Base-by-base conservation (phyloP, 1,139 yeast species). In the Zhuliangozyma parablackwelliae region DNA sequence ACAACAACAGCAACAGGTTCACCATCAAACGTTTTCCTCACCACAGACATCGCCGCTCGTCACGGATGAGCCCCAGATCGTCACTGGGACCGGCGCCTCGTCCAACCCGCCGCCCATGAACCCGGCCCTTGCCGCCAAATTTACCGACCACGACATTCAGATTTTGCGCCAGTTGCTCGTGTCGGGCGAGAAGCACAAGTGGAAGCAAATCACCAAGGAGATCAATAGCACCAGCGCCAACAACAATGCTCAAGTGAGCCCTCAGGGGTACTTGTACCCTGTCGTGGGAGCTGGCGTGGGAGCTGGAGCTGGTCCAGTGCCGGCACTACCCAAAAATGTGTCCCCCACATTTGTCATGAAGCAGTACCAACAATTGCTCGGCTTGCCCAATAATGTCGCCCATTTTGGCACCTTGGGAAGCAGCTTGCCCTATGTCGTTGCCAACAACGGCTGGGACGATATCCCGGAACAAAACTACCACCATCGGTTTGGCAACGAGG, bases 151-250 rank as follows among this genome's bases (percentile, higher is more conserved):
- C 36, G 74, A 69, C 41, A 54, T 67, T 29, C 69, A 60, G 42
- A 57, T 67, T 26, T 56, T 69, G 40, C 60, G 60, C 39, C 73
- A 65, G 45, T 54, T 69, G 31, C 53, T 69, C 35, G 55, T 57
- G 21, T 60, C 69, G 1, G 74, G 73, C 6, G 75, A 69, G 41
- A 69, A 69, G 43, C 63, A 65, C 50, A 69, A 69, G 47, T 69
- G 75, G 75, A 69, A 69, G 47, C 72, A 65, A 46, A 65, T 69
- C 43, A 69, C 75, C 32, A 67, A 64, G 46, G 72, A 67, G 39
- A 65, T 69, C 36, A 69, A 69, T 45, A 43, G 43, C 35, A 38
- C 44, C 8, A 34, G 42, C 8, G 40, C 43, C 30, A 45, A 47
- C 30, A 42, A 41, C 12, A 39, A 44, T 13, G 51, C 5, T n/a